Base-by-base conservation (phyloP, 2,329 filamentous ascomycete genomes). In the Colletotrichum sublineola region DNA sequence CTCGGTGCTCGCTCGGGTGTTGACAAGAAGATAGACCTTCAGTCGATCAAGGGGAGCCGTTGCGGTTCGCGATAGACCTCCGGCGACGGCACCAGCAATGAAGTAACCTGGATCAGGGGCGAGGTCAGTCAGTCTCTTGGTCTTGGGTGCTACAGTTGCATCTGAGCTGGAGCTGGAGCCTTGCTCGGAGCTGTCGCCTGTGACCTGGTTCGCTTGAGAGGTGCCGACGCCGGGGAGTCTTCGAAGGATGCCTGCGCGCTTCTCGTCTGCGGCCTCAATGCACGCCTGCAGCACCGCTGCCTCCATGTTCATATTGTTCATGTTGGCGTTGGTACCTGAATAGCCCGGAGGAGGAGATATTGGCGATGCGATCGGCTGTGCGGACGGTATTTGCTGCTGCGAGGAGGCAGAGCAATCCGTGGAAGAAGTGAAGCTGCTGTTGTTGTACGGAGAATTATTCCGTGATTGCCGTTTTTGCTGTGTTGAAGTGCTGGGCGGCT, bases 21-120 rank as follows among this genome's bases (percentile, higher is more conserved):
- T 96, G 65, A 97, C 96, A 78, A 99, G 96, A 65, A 99, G 90
- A 82, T 97, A 98, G 75, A 99, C 96, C 85, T 98, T 98, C 71
- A 99, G 87, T 77, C 96, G 94, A 85, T 99, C 96, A 82, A 99
- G 91, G 73, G 96, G 96, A 73, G 96, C 96, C 77, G 96, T 99
- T 75, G 94, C 93, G 80, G 96, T 98, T 80, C 96, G 92, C 80
- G 96, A 98, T 78, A 98, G 92, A 81, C 95, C 96, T 81, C 96
- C 96, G 81, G 96, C 95, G 81, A 97, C 87, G 82, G 95, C 96
- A 87, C 96, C 96, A 82, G 96, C 96, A 85, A 97, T 84, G 84
- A 98, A 99, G 85, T 98, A 99, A 89, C 96, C 96, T 97, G 93
- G 88, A 90, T 94, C 90, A 82, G 93, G 94, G 82, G 94, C 86